A percentile compares a stretch with the other conserved stretches of the same genome.
Evolutionary conservation across 176 grass and related monocot species (phyloP).

Genomic region (Phyllostachys edulis): DNA sequence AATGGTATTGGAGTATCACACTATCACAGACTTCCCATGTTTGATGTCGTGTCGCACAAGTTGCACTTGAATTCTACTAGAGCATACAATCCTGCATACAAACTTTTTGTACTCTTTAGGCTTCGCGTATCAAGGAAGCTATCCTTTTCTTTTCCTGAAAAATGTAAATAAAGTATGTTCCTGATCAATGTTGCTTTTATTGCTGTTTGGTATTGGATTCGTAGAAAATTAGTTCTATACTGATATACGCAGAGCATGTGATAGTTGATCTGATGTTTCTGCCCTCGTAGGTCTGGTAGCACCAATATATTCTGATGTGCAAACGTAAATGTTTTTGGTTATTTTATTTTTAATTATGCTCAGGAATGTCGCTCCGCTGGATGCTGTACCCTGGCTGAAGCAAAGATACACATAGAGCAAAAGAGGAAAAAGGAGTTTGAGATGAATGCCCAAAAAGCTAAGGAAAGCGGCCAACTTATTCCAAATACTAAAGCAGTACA

Average conservation of each 20-base stretch:
- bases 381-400: constrained; percentile 77
- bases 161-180: neutral
- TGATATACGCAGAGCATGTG: neutral
- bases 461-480: constrained; percentile 54
- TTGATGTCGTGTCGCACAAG: neutral
- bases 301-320: neutral
- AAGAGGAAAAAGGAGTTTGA: constrained; percentile 77
- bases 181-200: neutral
- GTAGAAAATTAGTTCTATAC: neutral
- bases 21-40: neutral
- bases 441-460: constrained; percentile 59
- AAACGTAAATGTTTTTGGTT: constrained; percentile 17
- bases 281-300: neutral
- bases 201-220: neutral
- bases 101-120: neutral
- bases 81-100: neutral
- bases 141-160: neutral
- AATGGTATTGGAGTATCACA: neutral
- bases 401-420: constrained; percentile 79
- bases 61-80: neutral
- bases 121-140: neutral
- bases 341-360: constrained; percentile 13
- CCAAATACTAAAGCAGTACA: constrained; percentile 58
- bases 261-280: neutral
- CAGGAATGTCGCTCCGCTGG: constrained; percentile 89